A percentile compares a stretch with the other conserved stretches of the same genome.
phyloP scores from a whole-genome alignment of 805 yeast species.

The Schizosaccharomyces osmophilus region DNA sequence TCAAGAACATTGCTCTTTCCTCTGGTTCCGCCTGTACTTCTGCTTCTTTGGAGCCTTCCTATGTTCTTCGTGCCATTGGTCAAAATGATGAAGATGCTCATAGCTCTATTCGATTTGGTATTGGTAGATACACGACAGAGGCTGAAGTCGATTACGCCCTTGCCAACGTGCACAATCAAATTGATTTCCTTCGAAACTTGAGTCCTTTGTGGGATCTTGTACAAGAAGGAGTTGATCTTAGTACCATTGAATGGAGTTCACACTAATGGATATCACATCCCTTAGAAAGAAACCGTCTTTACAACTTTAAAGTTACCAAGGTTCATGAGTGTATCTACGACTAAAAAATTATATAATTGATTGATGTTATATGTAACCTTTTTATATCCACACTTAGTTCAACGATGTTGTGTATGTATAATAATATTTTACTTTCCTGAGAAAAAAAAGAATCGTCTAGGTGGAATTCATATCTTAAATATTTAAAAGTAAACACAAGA shows the following conservation, averaged over 20 bases:
- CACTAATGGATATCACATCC: slow-evolving; percentile 23
- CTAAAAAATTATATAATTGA: too few species aligned
- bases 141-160: slow-evolving; percentile 87
- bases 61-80: slow-evolving; percentile 86
- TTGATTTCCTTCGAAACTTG: slow-evolving; percentile 69
- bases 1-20: slow-evolving; percentile 84
- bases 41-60: slow-evolving; percentile 91
- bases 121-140: slow-evolving; percentile 92
- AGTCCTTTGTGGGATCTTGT: slow-evolving; percentile 98
- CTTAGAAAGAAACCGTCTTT: neutral
- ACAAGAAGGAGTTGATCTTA: slow-evolving; percentile 88
- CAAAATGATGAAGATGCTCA: slow-evolving; percentile 97
- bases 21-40: slow-evolving; percentile 98
- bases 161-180: slow-evolving; percentile 69
- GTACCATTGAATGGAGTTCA: slow-evolving; percentile 92
- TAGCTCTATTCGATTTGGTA: slow-evolving; percentile 90
- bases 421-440: neutral
- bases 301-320: neutral
- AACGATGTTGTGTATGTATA: neutral
- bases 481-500: neutral
- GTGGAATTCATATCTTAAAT: neutral
- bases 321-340: neutral
- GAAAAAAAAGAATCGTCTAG: neutral
- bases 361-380: too few species aligned
- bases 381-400: too few species aligned